Evolutionary conservation across 305 asterid genomes (phyloP).

Genomic region (Fraxinus paxiana): DNA sequence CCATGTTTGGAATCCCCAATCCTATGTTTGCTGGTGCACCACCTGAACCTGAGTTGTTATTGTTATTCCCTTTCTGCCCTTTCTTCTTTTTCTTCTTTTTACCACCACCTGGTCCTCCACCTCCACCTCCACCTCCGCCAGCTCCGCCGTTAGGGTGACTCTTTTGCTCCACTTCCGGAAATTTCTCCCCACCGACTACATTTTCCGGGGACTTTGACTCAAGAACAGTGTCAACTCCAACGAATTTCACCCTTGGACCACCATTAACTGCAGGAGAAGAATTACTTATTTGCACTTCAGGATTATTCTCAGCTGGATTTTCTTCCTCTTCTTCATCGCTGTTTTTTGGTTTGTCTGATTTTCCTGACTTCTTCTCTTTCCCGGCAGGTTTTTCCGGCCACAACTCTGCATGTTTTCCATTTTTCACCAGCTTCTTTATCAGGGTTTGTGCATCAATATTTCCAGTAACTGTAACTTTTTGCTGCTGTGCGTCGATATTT

Average conservation of each 20-base stretch:
- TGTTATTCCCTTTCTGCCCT: slow-evolving; percentile 29
- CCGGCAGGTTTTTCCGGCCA: slow-evolving; percentile 54
- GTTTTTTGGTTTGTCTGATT: slow-evolving; percentile 26
- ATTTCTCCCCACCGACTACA: slow-evolving; percentile 26
- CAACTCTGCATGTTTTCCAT: slow-evolving; percentile 67
- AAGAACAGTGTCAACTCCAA: slow-evolving; percentile 30
- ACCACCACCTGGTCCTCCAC: slow-evolving; percentile 38
- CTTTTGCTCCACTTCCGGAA: slow-evolving; percentile 21
- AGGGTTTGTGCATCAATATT: slow-evolving; percentile 56
- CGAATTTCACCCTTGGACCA: slow-evolving; percentile 40
- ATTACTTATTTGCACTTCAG: slow-evolving; percentile 23
- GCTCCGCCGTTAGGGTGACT: slow-evolving; percentile 19
- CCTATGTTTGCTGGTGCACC: slow-evolving; percentile 44
- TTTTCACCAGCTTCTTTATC: slow-evolving; percentile 52
- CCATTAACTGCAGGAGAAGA: slow-evolving; percentile 25
- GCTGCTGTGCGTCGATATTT: slow-evolving; percentile 53
- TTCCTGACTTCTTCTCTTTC: slow-evolving; percentile 39
- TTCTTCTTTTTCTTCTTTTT: slow-evolving; percentile 59
- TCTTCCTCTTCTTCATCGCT: slow-evolving; percentile 42
- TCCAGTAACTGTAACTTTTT: slow-evolving; percentile 72
- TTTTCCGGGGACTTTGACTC: slow-evolving; percentile 33
- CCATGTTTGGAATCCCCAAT: slow-evolving; percentile 36
- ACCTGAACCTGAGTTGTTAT: slow-evolving; percentile 25
- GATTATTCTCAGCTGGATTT: slow-evolving; percentile 25
- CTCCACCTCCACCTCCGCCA: slow-evolving; percentile 22